phyloP scores from a whole-genome alignment of 1,284 basidiomycete species.

The Blastosporella zonata region DNA sequence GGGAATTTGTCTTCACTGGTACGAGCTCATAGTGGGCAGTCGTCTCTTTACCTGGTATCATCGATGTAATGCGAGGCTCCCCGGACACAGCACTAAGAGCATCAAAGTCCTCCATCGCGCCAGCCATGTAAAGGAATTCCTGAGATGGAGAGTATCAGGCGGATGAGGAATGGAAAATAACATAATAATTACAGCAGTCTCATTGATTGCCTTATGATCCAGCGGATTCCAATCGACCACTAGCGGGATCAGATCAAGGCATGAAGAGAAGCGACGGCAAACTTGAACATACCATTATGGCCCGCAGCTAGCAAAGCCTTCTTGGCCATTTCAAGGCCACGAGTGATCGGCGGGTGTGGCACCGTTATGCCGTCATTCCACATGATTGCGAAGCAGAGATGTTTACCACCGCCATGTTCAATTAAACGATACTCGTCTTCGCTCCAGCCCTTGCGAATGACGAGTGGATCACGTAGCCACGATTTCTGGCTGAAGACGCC shows the following conservation, averaged over 20 bases:
- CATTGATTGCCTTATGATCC: constrained; percentile 26
- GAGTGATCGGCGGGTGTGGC: constrained; percentile 71
- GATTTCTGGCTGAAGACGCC: constrained; percentile 55
- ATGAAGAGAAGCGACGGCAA: neutral
- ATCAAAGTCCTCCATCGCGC: constrained; percentile 41
- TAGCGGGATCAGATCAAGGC: constrained; percentile 6
- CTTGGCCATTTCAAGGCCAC: constrained; percentile 60
- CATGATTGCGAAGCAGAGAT: constrained; percentile 60
- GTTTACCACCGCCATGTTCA: constrained; percentile 56
- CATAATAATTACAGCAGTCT: constrained; percentile 10
- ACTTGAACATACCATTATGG: constrained; percentile 51
- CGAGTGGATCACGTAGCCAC: constrained; percentile 69
- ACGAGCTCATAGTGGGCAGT: constrained; percentile 16
- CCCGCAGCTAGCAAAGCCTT: constrained; percentile 61
- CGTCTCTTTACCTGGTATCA: constrained; percentile 35
- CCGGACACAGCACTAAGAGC: constrained; percentile 37
- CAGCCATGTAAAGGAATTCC: constrained; percentile 38
- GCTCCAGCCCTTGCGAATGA: constrained; percentile 62
- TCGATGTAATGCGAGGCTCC: constrained; percentile 50
- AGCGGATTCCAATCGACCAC: constrained; percentile 40
- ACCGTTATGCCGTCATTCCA: constrained; percentile 54
- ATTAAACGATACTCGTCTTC: constrained; percentile 54
- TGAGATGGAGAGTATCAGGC: neutral
- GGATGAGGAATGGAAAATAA: neutral
- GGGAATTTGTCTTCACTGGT: constrained; percentile 20